These are phyloP conservation scores for Fusarium succisae DNA, from an alignment of 2,329 filamentous ascomycete genomes.

Conservation along the genomic window DNA sequence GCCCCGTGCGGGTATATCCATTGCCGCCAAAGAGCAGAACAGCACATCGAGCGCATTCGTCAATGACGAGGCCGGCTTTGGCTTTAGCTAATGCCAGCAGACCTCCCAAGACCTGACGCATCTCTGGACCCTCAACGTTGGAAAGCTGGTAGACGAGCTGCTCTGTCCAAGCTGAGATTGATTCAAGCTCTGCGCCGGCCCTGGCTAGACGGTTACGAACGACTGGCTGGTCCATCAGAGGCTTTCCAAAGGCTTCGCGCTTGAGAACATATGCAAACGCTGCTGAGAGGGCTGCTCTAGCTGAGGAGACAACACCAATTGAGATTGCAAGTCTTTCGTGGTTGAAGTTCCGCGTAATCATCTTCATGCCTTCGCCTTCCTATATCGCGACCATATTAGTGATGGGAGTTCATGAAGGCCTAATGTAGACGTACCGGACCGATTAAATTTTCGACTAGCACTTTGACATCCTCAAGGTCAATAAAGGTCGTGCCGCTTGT, in stretches of 20 bases:
- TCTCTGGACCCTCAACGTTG: not conserved
- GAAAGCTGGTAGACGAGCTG: not conserved
- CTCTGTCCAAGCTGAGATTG: not conserved
- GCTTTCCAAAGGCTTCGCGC: not conserved
- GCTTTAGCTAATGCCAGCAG: not conserved
- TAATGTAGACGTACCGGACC: not conserved
- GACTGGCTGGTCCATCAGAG: not conserved
- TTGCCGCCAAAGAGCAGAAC: not conserved
- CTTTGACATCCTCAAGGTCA: not conserved
- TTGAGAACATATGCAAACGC: not conserved
- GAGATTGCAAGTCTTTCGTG: not conserved
- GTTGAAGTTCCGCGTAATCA: not conserved
- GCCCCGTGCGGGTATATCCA: not conserved
- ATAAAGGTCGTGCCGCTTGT: not conserved
- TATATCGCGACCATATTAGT: not conserved
- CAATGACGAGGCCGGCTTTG: not conserved
- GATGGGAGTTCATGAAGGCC: rapidly evolving
- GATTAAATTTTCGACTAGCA: not conserved
- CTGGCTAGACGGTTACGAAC: not conserved
- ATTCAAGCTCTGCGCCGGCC: not conserved
- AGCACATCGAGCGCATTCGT: not conserved
- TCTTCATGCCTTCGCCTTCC: not conserved
- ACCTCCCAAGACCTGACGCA: not conserved
- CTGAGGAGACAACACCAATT: not conserved
- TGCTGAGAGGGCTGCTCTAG: not conserved